Percentiles rank a stretch among this genome's conserved stretches.
These are phyloP conservation scores for Nemania serpens DNA, from an alignment of 2,329 filamentous ascomycete genomes.

Conservation along the genomic window DNA sequence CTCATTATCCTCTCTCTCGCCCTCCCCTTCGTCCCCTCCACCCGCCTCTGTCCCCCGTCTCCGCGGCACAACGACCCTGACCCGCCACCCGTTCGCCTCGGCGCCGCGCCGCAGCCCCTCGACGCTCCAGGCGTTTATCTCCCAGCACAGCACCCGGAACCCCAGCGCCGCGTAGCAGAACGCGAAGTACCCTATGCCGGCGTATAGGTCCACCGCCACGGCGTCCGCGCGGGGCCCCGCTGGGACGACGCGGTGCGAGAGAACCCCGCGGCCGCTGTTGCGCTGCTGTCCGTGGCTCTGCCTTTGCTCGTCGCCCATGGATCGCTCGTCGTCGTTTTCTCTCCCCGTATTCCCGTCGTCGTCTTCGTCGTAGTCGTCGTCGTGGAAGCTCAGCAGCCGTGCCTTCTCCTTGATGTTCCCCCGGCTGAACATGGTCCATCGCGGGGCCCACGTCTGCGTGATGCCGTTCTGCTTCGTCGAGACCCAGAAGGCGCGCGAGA, in stretches of 20 bases:
- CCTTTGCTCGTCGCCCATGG: not conserved
- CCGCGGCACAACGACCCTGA: conserved; percentile 54
- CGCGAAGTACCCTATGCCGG: conserved; percentile 91
- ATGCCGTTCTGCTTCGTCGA: conserved; percentile 79
- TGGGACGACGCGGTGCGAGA: conserved; percentile 18
- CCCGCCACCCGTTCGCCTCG: conserved; percentile 67
- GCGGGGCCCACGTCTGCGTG: conserved; percentile 81
- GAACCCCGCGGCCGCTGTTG: not conserved
- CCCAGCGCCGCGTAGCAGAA: conserved; percentile 80
- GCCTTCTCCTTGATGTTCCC: conserved; percentile 91
- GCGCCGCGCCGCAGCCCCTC: conserved; percentile 82
- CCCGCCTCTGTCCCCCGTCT: conserved; percentile 24
- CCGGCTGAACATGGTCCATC: conserved; percentile 92
- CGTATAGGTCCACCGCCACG: conserved; percentile 81
- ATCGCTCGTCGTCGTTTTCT: too few species aligned
- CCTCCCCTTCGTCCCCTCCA: too few species aligned
- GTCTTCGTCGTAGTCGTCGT: conserved; percentile 12
- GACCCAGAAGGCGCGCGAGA: conserved; percentile 76
- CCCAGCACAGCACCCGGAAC: conserved; percentile 80
- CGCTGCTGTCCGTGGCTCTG: too few species aligned
- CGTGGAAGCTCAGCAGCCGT: conserved; percentile 66
- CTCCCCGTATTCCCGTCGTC: not conserved
- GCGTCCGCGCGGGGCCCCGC: conserved; percentile 20
- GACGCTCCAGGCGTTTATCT: conserved; percentile 86
- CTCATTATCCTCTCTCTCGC: not conserved